phyloP scores from a whole-genome alignment of 495 filamentous ascomycete genomes.

The Pyronema omphalodes region DNA sequence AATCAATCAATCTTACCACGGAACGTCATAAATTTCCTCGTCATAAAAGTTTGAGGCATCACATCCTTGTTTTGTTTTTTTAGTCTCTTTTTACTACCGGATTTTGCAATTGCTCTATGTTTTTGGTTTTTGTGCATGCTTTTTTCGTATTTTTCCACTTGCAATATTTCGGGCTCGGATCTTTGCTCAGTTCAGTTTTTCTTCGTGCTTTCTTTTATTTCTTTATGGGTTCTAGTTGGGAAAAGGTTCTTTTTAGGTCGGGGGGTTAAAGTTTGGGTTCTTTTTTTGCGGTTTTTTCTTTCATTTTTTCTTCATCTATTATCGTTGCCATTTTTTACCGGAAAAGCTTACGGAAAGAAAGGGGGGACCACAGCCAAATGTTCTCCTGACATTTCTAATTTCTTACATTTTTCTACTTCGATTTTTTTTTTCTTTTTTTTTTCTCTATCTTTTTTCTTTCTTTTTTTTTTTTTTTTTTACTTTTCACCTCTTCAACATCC shows the following conservation, averaged over 20 bases:
- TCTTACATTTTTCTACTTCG: too few species aligned
- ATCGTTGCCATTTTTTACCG: background rate
- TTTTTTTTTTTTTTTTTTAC: too few species aligned
- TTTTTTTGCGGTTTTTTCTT: constrained; percentile 9
- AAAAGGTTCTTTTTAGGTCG: constrained; percentile 1
- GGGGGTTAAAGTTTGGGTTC: background rate
- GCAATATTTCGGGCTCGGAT: background rate
- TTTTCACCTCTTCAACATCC: too few species aligned
- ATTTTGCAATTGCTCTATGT: constrained; percentile 5
- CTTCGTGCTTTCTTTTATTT: constrained; percentile 20
- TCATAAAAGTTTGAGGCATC: constrained; percentile 23
- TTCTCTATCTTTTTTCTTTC: too few species aligned
- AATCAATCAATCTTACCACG: too few species aligned
- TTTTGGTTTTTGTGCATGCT: constrained; percentile 13
- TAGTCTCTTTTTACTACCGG: constrained; percentile 20
- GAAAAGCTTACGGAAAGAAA: too few species aligned
- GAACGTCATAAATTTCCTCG: constrained; percentile 2
- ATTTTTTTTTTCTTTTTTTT: too few species aligned
- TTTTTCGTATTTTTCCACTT: constrained; percentile 11
- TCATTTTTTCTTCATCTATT: constrained; percentile 14
- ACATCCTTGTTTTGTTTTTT: constrained; percentile 20
- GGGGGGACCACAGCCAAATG: too few species aligned
- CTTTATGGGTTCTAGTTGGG: constrained; percentile 9
- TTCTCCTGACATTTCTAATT: too few species aligned
- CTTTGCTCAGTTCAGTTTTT: constrained; percentile 7